A percentile compares a stretch with the other conserved stretches of the same genome.
phyloP scores from a whole-genome alignment of 192 early-diverging fungal species.

The Linnemannia schmuckeri region DNA sequence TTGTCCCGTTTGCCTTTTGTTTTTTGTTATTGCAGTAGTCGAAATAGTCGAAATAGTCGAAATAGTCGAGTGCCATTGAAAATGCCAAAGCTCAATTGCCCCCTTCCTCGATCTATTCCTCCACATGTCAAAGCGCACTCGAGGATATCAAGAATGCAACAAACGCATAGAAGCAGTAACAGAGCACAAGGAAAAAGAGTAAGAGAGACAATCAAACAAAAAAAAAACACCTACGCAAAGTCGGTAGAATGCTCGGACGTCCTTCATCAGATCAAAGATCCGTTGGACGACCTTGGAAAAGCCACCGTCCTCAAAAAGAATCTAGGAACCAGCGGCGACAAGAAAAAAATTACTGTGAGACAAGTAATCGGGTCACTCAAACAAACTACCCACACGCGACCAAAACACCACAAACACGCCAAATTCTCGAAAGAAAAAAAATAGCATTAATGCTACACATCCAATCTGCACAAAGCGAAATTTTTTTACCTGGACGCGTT shows the following conservation, averaged over 20 bases:
- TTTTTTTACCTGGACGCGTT: constrained; percentile 37
- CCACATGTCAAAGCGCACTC: constrained; percentile 8
- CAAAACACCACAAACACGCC: not conserved
- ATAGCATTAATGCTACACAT: not conserved
- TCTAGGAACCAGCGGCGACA: constrained; percentile 51
- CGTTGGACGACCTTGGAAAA: constrained; percentile 61
- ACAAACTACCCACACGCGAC: not conserved
- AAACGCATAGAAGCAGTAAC: not conserved
- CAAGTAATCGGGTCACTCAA: not conserved
- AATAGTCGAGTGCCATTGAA: not conserved
- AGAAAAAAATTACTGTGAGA: not conserved
- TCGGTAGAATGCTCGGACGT: constrained; percentile 66
- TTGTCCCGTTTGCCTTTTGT: not conserved
- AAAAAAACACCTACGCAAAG: constrained; percentile 61
- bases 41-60: too few species aligned
- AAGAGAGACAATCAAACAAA: not conserved
- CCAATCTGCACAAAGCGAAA: too few species aligned
- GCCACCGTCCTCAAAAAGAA: constrained; percentile 58
- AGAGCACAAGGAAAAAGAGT: not conserved
- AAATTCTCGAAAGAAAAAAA: not conserved
- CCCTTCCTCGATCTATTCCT: not conserved
- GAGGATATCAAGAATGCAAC: not conserved
- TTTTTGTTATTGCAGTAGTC: not conserved
- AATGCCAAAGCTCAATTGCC: not conserved
- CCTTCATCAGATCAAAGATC: constrained; percentile 71